These are phyloP conservation scores for Russula brevipes DNA, from an alignment of 768 basidiomycete genomes.

Conservation along the genomic window DNA sequence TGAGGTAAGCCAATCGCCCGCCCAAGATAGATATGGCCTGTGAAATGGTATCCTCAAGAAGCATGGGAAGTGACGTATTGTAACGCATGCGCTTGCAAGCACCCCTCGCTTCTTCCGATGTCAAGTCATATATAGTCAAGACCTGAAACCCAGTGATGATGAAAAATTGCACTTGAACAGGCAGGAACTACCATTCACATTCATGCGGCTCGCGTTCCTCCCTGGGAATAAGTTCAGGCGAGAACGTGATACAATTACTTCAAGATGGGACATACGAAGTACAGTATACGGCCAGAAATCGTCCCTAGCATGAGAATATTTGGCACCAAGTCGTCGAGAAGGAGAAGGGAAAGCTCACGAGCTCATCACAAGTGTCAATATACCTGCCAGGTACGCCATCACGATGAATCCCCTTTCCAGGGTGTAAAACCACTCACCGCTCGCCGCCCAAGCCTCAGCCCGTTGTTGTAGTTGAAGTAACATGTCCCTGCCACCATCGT, in stretches of 20 bases:
- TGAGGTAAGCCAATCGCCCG: constrained; percentile 74
- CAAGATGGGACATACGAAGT: constrained; percentile 43
- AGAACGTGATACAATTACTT: background rate
- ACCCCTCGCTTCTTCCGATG: constrained; percentile 49
- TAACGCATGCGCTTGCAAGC: constrained; percentile 52
- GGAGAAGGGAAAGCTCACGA: constrained; percentile 41
- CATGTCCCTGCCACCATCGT: constrained; percentile 70
- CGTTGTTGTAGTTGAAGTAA: constrained; percentile 83
- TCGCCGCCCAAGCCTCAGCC: constrained; percentile 81
- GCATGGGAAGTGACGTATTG: constrained; percentile 33
- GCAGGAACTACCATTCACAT: constrained; percentile 37
- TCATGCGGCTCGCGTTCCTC: constrained; percentile 70
- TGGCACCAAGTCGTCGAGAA: background rate
- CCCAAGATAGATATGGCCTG: constrained; percentile 62
- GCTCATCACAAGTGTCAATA: constrained; percentile 74
- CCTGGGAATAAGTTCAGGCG: constrained; percentile 37
- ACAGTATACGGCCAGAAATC: constrained; percentile 78
- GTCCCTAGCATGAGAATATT: constrained; percentile 44
- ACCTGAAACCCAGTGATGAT: constrained; percentile 38
- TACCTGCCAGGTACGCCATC: constrained; percentile 41
- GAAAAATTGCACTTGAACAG: background rate
- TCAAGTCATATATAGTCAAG: constrained; percentile 68
- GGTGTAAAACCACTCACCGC: constrained; percentile 42
- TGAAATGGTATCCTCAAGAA: constrained; percentile 37
- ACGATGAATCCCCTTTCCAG: constrained; percentile 10